Evolutionary conservation across 1,139 yeast species (phyloP), one percentile per base, ranked within the genome.

Genomic region (Yamadazyma triangularis): DNA sequence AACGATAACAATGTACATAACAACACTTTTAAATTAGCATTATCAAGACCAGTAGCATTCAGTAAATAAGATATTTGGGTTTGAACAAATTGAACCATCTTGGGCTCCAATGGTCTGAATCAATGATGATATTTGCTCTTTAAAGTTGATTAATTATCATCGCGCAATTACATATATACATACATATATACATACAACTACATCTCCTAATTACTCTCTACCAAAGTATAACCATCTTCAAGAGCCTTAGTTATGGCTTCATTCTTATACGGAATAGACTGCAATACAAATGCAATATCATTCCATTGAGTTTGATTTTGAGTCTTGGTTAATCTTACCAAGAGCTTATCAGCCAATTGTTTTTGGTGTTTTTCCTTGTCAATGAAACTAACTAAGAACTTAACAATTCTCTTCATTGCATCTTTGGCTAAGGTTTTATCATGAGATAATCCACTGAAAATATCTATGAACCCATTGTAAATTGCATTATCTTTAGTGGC

Each of bases 401-500:
- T 83, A 43, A 89, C 73, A 31, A 93, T 88, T 33, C 83, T 70
- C 53, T 80, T 83, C 70, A 89, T 78, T 7, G 85, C 69, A 31
- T 80, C 86, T 41, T 78, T 75, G 1, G 69, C 56, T 31, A 89
- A 61, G 1, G 69, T 60, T 4, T 61, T 62, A 49, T 89, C 96
- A 30, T 71, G 73, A 2, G 93, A 77, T 34, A 91, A 71, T 8
- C 95, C 94, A 55, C 95, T 84, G 58, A 91, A 86, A 48, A 93
- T 89, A 58, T 93, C 98, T 50, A 91, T 85, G 53, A 89, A 91
- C n/a, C 96, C 95, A 56, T 93, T 93, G 61, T 93, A 93, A 31
- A 93, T 85, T 1, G 98, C 97, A 57, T 91, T 91, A 50, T 93
- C 99, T 56, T 93, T 93, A 1, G 96, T 82, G 1, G 97, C 87